Conservation (phyloP, 2,329 filamentous ascomycete species). For the Cladosporium sp. region DNA sequence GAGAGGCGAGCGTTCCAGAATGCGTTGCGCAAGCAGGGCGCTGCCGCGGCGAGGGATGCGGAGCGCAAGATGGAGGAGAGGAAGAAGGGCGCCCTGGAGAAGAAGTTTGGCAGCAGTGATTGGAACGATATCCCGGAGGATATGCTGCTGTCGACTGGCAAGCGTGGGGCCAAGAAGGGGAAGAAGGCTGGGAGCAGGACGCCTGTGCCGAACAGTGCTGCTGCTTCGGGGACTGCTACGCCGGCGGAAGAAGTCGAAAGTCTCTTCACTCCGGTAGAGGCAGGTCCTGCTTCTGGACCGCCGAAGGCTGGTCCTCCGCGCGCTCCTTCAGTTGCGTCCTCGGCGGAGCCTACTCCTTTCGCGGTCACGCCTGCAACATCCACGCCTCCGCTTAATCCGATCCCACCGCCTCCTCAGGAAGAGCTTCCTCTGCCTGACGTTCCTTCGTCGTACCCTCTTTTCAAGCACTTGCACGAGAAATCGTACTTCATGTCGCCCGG, state of each 20-base stretch:
- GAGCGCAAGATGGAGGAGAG: slow-evolving; percentile 44
- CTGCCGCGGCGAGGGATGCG: slow-evolving; percentile 42
- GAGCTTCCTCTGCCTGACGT: slow-evolving; percentile 30
- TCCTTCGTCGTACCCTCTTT: slow-evolving; percentile 64
- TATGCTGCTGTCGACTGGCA: slow-evolving; percentile 23
- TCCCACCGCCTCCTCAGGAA: slow-evolving; percentile 9
- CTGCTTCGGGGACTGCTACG: slow-evolving; percentile 7
- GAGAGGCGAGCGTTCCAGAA: slow-evolving; percentile 58
- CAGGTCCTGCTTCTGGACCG: slow-evolving; percentile 4
- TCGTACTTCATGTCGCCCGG: slow-evolving; percentile 89
- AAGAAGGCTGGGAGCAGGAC: slow-evolving; percentile 14
- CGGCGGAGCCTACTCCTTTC: slow-evolving; percentile 16
- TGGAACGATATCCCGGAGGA: slow-evolving; percentile 33
- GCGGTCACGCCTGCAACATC: slow-evolving; percentile 47
- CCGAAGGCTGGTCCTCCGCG: slow-evolving; percentile 2
- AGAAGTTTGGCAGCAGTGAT: slow-evolving; percentile 35
- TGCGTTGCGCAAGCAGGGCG: slow-evolving; percentile 50
- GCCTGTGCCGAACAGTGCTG: slow-evolving; percentile 6
- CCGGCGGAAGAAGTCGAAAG: slow-evolving; percentile 23
- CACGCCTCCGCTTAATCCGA: slow-evolving; percentile 34
- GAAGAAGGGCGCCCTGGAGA: slow-evolving; percentile 46
- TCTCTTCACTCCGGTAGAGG: slow-evolving; percentile 23
- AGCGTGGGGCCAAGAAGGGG: slow-evolving; percentile 14
- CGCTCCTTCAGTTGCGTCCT: slow-evolving; percentile 16
- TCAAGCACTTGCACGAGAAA: slow-evolving; percentile 67